Evolutionary conservation across 2,329 filamentous ascomycete genomes (phyloP).

Genomic region (Aspergillus bombycis): DNA sequence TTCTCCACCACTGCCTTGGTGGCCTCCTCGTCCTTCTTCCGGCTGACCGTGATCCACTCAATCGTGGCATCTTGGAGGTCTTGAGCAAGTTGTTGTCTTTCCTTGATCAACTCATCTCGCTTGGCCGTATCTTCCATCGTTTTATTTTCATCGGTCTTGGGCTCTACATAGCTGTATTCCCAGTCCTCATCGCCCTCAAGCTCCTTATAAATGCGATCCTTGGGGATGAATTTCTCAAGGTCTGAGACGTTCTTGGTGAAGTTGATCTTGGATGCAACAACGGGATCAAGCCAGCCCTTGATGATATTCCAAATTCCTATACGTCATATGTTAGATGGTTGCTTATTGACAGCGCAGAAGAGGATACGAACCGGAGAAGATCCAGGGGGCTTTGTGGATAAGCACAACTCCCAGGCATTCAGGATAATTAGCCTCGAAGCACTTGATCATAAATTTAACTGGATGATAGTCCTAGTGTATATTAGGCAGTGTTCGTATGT

Average conservation of each 20-base stretch:
- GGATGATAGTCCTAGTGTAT: conserved; percentile 77
- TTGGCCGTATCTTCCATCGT: conserved; percentile 69
- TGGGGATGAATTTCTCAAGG: conserved; percentile 74
- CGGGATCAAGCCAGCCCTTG: conserved; percentile 92
- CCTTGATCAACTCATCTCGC: conserved; percentile 64
- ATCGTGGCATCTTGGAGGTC: conserved; percentile 75
- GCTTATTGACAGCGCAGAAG: background rate
- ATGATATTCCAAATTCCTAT: conserved; percentile 94
- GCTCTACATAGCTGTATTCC: conserved; percentile 81
- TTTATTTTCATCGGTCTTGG: conserved; percentile 73
- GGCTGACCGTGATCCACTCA: conserved; percentile 68
- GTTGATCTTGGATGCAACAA: conserved; percentile 90
- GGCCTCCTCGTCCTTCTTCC: conserved; percentile 49
- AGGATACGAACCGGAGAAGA: conserved; percentile 75
- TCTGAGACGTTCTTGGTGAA: conserved; percentile 85
- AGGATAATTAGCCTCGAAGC: conserved; percentile 98
- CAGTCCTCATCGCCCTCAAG: conserved; percentile 85
- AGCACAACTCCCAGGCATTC: conserved; percentile 87
- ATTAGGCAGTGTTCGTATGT: background rate
- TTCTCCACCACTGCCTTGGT: conserved; percentile 57
- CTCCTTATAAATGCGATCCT: conserved; percentile 74
- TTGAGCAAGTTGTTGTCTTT: conserved; percentile 67
- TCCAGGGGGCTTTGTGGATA: conserved; percentile 94
- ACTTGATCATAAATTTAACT: conserved; percentile 99
- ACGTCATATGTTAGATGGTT: background rate